A percentile compares a stretch with the other conserved stretches of the same genome.
Evolutionary conservation across 164 flowering plant genomes (phyloP).

Genomic region (Houttuynia cordata): DNA sequence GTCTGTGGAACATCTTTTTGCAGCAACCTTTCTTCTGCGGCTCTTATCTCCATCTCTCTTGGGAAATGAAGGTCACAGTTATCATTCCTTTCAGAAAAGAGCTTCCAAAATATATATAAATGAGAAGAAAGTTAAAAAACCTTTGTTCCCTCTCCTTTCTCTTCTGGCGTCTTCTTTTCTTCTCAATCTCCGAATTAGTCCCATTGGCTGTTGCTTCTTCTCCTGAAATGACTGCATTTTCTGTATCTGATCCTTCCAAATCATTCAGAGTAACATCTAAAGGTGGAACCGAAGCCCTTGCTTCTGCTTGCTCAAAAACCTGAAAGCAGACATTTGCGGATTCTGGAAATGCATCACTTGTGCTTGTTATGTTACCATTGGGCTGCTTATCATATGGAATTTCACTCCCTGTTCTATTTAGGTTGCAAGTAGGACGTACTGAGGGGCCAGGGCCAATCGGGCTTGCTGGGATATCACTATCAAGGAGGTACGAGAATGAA

Average conservation of each 20-base stretch:
- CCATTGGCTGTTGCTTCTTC: constrained; percentile 13
- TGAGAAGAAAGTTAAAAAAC: constrained; percentile 15
- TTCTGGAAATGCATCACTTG: constrained; percentile 13
- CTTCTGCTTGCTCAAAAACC: constrained; percentile 36
- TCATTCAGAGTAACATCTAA: constrained; percentile 82
- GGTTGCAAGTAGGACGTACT: constrained; percentile 3
- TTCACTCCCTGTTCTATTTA: constrained; percentile 13
- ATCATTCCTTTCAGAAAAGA: constrained; percentile 1
- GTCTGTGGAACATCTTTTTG: constrained; percentile 57
- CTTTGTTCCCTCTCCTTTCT: constrained; percentile 64
- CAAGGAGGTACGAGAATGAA: too few relatives aligned
- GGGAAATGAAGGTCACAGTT: constrained; percentile 2
- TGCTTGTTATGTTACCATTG: constrained; percentile 4
- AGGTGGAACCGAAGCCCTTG: constrained; percentile 75
- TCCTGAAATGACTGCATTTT: constrained; percentile 11
- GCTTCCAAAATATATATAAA: neutral
- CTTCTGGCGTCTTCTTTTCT: constrained; percentile 35
- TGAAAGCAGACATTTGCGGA: constrained; percentile 12
- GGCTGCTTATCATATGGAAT: constrained; percentile 1
- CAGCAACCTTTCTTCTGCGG: constrained; percentile 73
- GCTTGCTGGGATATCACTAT: too few relatives aligned
- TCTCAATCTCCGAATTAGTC: constrained; percentile 19
- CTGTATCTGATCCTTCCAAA: constrained; percentile 29
- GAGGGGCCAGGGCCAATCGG: too few relatives aligned
- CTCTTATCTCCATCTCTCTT: constrained; percentile 79